phyloP scores from a whole-genome alignment of 306 rosid genomes.

The Fragaria nilgerrensis region DNA sequence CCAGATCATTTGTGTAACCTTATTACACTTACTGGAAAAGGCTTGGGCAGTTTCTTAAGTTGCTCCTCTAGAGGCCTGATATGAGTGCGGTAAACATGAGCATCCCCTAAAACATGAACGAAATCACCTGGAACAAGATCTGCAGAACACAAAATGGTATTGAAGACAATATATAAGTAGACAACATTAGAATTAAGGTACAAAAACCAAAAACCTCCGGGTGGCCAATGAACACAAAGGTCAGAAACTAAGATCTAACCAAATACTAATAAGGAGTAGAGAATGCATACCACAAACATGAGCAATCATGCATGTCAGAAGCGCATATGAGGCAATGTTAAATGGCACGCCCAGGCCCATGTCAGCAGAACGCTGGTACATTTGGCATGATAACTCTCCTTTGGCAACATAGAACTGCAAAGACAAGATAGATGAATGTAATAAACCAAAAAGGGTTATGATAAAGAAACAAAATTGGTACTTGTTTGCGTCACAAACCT shows the following conservation, averaged over 20 bases:
- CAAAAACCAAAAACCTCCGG: not conserved
- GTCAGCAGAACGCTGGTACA: conserved; percentile 98
- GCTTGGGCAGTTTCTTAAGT: conserved; percentile 90
- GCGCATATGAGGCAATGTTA: conserved; percentile 94
- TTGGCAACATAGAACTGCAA: conserved; percentile 88
- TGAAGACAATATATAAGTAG: conserved; percentile 3
- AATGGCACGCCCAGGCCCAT: conserved; percentile 92
- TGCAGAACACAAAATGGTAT: conserved; percentile 31
- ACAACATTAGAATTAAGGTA: not conserved
- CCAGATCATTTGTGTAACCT: conserved; percentile 7
- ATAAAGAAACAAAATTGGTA: not conserved
- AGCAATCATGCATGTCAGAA: conserved; percentile 94
- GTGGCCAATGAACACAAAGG: not conserved
- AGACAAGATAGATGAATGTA: conserved; percentile 2
- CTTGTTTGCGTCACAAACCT: conserved; percentile 41
- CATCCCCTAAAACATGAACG: conserved; percentile 84
- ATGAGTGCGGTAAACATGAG: conserved; percentile 95
- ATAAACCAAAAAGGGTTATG: conserved; percentile 9
- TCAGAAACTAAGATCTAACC: conserved; percentile 1
- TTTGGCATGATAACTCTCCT: conserved; percentile 92
- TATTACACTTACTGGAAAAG: conserved; percentile 78
- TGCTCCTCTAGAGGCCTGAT: conserved; percentile 92
- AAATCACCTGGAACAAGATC: conserved; percentile 90
- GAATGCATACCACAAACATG: conserved; percentile 88
- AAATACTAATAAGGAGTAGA: conserved; percentile 9